A percentile compares a stretch with the other conserved stretches of the same genome.
Evolutionary conservation across 768 basidiomycete genomes (phyloP).

Genomic region (Trametes cinnabarina): DNA sequence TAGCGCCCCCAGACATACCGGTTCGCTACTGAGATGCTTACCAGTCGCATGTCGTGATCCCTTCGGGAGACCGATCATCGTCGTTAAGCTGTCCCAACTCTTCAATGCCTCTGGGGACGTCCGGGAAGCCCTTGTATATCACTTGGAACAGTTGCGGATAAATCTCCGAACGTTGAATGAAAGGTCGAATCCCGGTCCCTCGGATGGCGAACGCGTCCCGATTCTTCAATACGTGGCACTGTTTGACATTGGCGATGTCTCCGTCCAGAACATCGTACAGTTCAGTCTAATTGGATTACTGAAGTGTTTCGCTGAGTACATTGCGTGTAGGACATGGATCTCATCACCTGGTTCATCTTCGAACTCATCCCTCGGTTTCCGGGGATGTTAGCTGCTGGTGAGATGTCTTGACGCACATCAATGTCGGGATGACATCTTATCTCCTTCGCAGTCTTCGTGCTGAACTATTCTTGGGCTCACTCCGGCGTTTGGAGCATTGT

Average conservation of each 20-base stretch:
- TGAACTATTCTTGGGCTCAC: constrained; percentile 76
- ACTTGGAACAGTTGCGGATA: constrained; percentile 53
- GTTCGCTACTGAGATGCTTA: constrained; percentile 47
- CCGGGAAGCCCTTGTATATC: constrained; percentile 45
- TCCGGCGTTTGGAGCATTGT: constrained; percentile 63
- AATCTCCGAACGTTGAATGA: constrained; percentile 51
- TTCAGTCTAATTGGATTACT: not conserved
- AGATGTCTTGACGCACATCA: constrained; percentile 13
- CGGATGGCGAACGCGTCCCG: constrained; percentile 26
- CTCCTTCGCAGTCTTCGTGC: constrained; percentile 53
- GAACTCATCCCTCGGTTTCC: constrained; percentile 72
- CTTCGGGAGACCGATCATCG: constrained; percentile 62
- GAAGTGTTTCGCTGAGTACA: not conserved
- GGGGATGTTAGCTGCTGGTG: constrained; percentile 74
- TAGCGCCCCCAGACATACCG: constrained; percentile 39
- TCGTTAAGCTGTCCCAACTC: constrained; percentile 48
- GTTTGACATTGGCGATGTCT: constrained; percentile 58
- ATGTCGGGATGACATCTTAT: not conserved
- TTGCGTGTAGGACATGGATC: constrained; percentile 51
- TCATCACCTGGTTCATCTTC: constrained; percentile 61
- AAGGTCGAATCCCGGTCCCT: constrained; percentile 28
- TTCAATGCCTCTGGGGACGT: constrained; percentile 37
- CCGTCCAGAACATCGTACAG: constrained; percentile 57
- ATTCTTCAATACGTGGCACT: constrained; percentile 66
- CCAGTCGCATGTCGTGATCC: constrained; percentile 55